Base-by-base conservation (phyloP, 305 asterid species). In the Fraxinus baroniana region DNA sequence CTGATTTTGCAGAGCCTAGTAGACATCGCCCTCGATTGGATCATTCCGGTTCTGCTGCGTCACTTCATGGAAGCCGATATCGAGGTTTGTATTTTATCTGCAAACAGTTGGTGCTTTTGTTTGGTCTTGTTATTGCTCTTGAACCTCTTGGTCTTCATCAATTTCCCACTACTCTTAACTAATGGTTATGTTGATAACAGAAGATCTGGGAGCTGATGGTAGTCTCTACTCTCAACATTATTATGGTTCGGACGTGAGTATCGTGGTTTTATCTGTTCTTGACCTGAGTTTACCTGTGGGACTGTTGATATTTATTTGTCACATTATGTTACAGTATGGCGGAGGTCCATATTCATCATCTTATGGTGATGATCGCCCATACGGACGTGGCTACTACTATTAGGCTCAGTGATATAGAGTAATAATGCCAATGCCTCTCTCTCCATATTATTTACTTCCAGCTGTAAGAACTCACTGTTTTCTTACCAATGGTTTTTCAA, bases 381-480 rank as follows among this genome's bases (percentile, higher is more conserved):
- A 85, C 75, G 90, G 90, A 35, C 89, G 86, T 81, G 91, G 91
- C 37, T 89, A 87, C 80, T 85, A 86, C 83, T 85, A 89, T 76
- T 89, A 87, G 87, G 83, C 82, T 71, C 73, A 37, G 78, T 33
- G 85, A 82, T 80, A 68, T 57, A 46, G 26, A 90, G 91, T 87
- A 87, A 80, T 77, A 41, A 41, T 41, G 35, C 79, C 46, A 33
- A 17, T 49, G 22, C 74, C 28, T 22, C 77, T 55, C 79, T 55
- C 80, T 15, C 18, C 37, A 36, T 75, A 32, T 75, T 79, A 18
- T 57, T 79, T 49, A 44, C 80, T 41, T 80, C 71, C 37, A 70
- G 60, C 83, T 78, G 83, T 73, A 78, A 26, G 37, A 71, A n/a
- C 39, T 13, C 13, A 41, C 39, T 6, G 64, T 76, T 80, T 36